These are phyloP conservation scores for Phaseolus lunatus DNA, from an alignment of 306 rosid genomes.

Conservation along the genomic window DNA sequence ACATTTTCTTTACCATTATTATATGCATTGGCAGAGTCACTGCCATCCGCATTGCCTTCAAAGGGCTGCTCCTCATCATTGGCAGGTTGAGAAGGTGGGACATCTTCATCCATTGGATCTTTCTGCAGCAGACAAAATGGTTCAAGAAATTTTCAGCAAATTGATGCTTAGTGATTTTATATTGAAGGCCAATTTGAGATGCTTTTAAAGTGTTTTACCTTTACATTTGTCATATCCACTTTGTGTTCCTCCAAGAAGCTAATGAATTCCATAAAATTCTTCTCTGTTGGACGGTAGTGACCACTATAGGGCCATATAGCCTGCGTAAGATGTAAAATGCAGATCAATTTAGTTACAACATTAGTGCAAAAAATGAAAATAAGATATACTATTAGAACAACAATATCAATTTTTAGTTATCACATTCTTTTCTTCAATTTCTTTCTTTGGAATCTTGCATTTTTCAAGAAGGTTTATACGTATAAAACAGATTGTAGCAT, in stretches of 20 bases:
- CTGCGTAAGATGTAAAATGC: constrained; percentile 51
- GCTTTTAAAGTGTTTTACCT: constrained; percentile 54
- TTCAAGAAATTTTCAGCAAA: neutral
- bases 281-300: constrained; percentile 81
- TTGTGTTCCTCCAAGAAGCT: constrained; percentile 69
- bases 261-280: constrained; percentile 67
- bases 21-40: constrained; percentile 28
- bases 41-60: constrained; percentile 26
- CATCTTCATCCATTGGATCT: constrained; percentile 73
- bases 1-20: constrained; percentile 15
- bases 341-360: neutral
- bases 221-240: constrained; percentile 76
- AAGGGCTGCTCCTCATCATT: neutral
- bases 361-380: neutral
- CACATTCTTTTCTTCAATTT: neutral
- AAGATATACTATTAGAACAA: neutral
- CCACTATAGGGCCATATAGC: constrained; percentile 94
- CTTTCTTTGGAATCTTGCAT: neutral
- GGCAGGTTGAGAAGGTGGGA: constrained; percentile 42
- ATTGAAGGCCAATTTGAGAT: neutral
- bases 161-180: constrained; percentile 2
- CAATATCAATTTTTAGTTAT: neutral
- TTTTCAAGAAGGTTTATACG: neutral
- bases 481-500: constrained; percentile 33
- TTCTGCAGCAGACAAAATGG: constrained; percentile 50